Evolutionary conservation across 176 grass and related monocot genomes (phyloP), one percentile per base, ranked within the genome.

Genomic region (Stipa capillata): DNA sequence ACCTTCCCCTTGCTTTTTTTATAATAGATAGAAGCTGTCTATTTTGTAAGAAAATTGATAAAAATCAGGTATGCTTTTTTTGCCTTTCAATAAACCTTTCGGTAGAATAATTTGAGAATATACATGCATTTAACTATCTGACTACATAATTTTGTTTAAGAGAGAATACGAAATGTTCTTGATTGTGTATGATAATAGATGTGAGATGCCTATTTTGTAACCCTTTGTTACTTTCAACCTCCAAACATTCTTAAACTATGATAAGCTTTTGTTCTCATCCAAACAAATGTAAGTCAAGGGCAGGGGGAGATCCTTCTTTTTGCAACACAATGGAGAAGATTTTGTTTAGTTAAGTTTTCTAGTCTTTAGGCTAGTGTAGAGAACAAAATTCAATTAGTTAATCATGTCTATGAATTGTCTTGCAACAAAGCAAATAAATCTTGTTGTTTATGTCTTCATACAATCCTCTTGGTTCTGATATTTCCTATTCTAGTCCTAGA

Each of bases 401-500:
- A 32, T n/a, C n/a, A n/a, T n/a, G n/a, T n/a, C n/a, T 43, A 63
- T 48, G 61, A 16, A 40, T 65, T 55, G 2, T 42, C 16, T 73
- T 32, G 16, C 14, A 67, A 74, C 17, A 18, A 31, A 64, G 23
- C 8, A 76, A 27, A 68, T 65, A 45, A 44, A 65, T 41, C 32
- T 47, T 31, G 3, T 20, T 36, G 55, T 49, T 18, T 60, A 35
- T 48, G n/a, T 47, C 7, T 66, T 56, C 34, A 28, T 62, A 47
- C 40, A 52, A 27, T 51, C 32, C 16, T 74, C 49, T 27, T 68
- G 35, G 13, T 80, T 70, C 27, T 89, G 41, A 50, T 56, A 29
- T 84, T 79, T 74, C 13, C 65, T 56, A 21, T 87, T 70, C 36
- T 88, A 29, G 52, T 90, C 58, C 77, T 94, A 91, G 91, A 91